phyloP scores from a whole-genome alignment of 2,329 filamentous ascomycete genomes.

The Dendrostoma leiphaemia region DNA sequence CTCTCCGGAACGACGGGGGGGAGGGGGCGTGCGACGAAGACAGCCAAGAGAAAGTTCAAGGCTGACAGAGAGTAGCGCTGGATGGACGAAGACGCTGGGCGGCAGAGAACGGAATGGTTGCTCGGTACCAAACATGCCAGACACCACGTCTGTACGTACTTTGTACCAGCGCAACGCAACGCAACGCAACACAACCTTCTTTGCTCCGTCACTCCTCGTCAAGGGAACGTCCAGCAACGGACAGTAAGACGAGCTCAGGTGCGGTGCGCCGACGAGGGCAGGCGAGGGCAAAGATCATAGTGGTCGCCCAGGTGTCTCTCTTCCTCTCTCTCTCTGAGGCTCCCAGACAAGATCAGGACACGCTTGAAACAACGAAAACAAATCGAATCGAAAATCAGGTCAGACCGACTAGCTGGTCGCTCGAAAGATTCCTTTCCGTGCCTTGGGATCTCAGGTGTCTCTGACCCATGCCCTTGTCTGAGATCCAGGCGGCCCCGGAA shows the following conservation, averaged over 20 bases:
- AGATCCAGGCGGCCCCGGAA: background rate
- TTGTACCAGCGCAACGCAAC: background rate
- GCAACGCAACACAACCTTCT: too few species aligned
- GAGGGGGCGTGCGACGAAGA: background rate
- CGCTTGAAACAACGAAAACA: too few species aligned
- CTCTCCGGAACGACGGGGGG: background rate
- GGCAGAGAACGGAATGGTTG: conserved; percentile 6
- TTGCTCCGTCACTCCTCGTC: background rate
- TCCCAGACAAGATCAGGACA: too few species aligned
- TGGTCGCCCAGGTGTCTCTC: too few species aligned
- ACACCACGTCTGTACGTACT: background rate
- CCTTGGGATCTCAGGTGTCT: background rate
- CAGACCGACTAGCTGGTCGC: too few species aligned
- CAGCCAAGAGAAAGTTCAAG: background rate
- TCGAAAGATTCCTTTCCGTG: too few species aligned
- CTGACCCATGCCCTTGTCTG: background rate
- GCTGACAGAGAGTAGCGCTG: conserved; percentile 10
- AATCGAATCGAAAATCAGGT: too few species aligned
- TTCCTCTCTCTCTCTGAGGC: too few species aligned
- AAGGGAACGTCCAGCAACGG: too few species aligned
- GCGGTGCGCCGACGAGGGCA: too few species aligned
- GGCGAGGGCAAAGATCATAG: too few species aligned
- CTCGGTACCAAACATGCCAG: conserved; percentile 1
- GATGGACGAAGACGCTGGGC: background rate
- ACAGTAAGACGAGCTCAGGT: too few species aligned